Base-by-base conservation (phyloP, 768 basidiomycete genomes). In the Agaricus blazei region DNA sequence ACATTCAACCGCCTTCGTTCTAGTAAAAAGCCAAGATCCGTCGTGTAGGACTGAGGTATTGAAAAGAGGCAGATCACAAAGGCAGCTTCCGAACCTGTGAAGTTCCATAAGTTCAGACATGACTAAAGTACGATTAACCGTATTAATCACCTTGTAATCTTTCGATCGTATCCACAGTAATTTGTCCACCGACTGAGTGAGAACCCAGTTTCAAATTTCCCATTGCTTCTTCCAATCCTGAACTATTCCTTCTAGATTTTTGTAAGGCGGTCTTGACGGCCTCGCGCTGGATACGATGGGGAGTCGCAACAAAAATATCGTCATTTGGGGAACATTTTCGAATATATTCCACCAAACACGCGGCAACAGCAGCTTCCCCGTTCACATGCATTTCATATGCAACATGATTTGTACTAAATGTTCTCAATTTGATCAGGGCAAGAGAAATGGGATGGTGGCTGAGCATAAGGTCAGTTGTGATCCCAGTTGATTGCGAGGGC, bases 11-110 rank as follows among this genome's bases (percentile, higher is more conserved):
- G 63, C 45, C 79, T 67, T 14, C 79, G 70, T 52, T 79, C 75
- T 11, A 81, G 64, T 7, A 81, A 62, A 58, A 80, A 81, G 1
- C 63, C 65, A 4, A 78, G 66, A 56, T 77, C 74, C 2, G 68
- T 57, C 1, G 66, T 61, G 27, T 71, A 65, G 1, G 68, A 63
- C 31, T 68, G 70, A 24, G 78, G 75, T 15, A 78, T 59, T 9
- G 79, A 77, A 62, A 81, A 78, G 14, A 80, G 63, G 52, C 78
- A 81, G 34, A 81, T 77, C 7, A 81, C 80, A 49, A 80, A 79
- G 1, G 74, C 68, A 1, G 80, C 80, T 59, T 81, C 80, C 2
- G 79, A 78, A 50, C 79, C 79, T 79, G 51, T 0, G 8, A 40
- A 27, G 45, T 12, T 28, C 12, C 42, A 45, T 49, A 23, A 48